Evolutionary conservation across 2,329 filamentous ascomycete genomes (phyloP).

Genomic region (Pseudogymnoascus pannorum): DNA sequence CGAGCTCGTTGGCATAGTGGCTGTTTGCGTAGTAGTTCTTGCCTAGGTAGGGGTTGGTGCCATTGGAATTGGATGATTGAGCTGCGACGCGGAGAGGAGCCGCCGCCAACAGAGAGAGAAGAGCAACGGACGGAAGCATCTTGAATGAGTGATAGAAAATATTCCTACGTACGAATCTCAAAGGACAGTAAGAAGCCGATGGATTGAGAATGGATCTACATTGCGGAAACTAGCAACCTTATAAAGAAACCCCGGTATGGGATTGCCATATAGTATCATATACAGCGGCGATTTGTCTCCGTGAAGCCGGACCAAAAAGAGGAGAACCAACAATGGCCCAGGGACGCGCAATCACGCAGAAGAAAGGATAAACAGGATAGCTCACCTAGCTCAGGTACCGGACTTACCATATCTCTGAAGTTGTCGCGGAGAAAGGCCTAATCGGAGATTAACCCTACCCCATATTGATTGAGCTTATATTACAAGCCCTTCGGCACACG

Average conservation of each 20-base stretch:
- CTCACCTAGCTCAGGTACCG: not conserved
- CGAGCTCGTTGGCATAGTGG: constrained; percentile 36
- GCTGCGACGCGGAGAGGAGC: not conserved
- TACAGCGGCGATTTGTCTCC: not conserved
- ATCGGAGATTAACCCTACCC: constrained; percentile 6
- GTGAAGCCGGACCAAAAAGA: not conserved
- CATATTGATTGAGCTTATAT: constrained; percentile 7
- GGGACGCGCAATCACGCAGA: not conserved
- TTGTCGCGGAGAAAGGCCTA: not conserved
- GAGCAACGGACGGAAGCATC: constrained; percentile 5
- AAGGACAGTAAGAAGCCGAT: not conserved
- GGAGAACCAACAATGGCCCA: not conserved
- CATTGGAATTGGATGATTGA: constrained; percentile 12
- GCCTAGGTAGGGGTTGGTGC: constrained; percentile 39
- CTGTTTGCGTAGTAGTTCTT: constrained; percentile 42
- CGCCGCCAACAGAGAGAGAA: not conserved
- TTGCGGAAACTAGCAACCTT: not conserved
- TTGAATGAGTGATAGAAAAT: not conserved
- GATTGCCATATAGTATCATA: not conserved
- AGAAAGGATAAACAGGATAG: not conserved
- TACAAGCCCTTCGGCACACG: constrained; percentile 2
- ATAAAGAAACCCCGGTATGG: not conserved
- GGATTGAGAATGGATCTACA: constrained; percentile 4
- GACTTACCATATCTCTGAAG: constrained; percentile 1
- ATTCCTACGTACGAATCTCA: constrained; percentile 6